Conservation (phyloP, 805 yeast species). For the Candida gorgasii region DNA sequence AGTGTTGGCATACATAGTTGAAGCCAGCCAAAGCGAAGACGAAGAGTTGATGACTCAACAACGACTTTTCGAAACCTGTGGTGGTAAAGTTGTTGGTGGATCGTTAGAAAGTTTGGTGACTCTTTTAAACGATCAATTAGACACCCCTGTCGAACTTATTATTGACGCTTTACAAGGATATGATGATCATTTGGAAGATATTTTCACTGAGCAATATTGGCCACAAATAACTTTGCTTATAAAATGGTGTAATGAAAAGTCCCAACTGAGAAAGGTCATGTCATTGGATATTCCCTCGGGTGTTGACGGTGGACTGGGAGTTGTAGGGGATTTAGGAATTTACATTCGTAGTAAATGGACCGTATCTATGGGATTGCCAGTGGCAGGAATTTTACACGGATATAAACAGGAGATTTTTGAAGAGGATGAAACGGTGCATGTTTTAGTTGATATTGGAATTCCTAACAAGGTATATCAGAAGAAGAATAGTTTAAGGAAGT, state of each 20-base stretch:
- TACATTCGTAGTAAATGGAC: constrained; percentile 54
- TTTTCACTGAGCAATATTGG: constrained; percentile 43
- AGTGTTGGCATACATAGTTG: constrained; percentile 52
- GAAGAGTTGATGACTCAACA: constrained; percentile 51
- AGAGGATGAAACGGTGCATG: constrained; percentile 56
- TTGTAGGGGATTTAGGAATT: constrained; percentile 27
- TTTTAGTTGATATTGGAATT: constrained; percentile 68
- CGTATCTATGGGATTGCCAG: constrained; percentile 72
- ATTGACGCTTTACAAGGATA: constrained; percentile 86
- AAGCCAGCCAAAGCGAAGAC: constrained; percentile 36
- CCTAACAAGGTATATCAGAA: constrained; percentile 55
- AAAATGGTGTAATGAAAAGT: constrained; percentile 62
- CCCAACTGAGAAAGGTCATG: constrained; percentile 43
- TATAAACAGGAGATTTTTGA: constrained; percentile 52
- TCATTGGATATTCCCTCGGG: constrained; percentile 85
- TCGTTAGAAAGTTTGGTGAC: constrained; percentile 35
- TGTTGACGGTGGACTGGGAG: constrained; percentile 79
- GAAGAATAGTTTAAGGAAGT: constrained; percentile 43
- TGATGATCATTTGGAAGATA: constrained; percentile 66
- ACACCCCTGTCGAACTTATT: constrained; percentile 76
- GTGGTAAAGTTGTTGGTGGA: constrained; percentile 57
- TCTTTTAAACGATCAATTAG: constrained; percentile 45
- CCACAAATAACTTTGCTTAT: constrained; percentile 48
- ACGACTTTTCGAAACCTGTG: constrained; percentile 55
- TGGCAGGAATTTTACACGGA: constrained; percentile 60